These are phyloP conservation scores for Bipolaris cookei DNA, from an alignment of 2,329 filamentous ascomycete species.

Conservation along the genomic window DNA sequence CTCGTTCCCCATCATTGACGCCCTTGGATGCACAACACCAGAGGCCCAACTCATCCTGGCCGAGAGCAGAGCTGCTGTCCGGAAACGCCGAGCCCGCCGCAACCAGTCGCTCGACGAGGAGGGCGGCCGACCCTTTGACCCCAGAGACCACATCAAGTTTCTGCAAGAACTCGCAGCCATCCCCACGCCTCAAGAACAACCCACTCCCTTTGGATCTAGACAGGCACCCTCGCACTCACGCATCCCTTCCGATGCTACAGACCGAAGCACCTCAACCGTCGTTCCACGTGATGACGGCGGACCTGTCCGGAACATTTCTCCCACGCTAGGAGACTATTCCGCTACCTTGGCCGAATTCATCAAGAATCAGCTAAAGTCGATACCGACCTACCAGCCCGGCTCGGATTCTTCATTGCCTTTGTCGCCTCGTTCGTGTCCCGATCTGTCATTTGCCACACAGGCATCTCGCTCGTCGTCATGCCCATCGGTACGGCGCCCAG, in stretches of 20 bases:
- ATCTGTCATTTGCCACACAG: conserved; percentile 30
- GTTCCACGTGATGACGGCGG: conserved; percentile 21
- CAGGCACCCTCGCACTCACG: conserved; percentile 29
- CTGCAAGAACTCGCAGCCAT: conserved; percentile 26
- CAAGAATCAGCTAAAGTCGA: conserved; percentile 42
- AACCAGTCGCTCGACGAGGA: conserved; percentile 32
- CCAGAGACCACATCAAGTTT: conserved; percentile 42
- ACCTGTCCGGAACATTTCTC: conserved; percentile 9
- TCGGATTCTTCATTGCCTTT: conserved; percentile 25
- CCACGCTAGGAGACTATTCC: conserved; percentile 42
- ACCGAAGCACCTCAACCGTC: conserved; percentile 40
- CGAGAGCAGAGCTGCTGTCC: conserved; percentile 45
- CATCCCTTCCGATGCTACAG: conserved; percentile 39
- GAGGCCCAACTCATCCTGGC: conserved; percentile 46
- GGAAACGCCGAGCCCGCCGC: conserved; percentile 37
- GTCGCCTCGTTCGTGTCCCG: conserved; percentile 43
- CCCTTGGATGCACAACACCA: conserved; percentile 44
- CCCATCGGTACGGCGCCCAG: conserved; percentile 20
- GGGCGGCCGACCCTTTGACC: conserved; percentile 31
- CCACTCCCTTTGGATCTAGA: conserved; percentile 16
- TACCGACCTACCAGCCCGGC: conserved; percentile 39
- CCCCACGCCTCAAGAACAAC: conserved; percentile 17
- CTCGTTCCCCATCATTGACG: conserved; percentile 45
- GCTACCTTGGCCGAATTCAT: conserved; percentile 48
- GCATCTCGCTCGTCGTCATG: conserved; percentile 31